Evolutionary conservation across 371 early-diverging fungal genomes (phyloP).

Genomic region (Rhizopus delemar): DNA sequence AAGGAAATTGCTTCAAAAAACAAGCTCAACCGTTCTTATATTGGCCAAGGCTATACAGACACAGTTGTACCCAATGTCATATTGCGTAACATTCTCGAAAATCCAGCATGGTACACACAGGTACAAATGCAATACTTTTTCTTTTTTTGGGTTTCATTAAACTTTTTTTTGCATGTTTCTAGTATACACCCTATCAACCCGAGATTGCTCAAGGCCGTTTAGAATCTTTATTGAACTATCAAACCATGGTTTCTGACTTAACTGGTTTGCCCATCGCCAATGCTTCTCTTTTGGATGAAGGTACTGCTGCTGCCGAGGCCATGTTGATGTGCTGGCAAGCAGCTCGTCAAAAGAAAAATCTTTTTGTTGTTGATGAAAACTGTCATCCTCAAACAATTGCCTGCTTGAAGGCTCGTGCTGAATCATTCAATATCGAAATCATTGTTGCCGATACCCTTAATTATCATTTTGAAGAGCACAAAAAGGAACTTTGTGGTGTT

Average conservation of each 20-base stretch:
- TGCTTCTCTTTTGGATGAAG: conserved; percentile 95
- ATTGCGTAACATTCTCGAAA: conserved; percentile 93
- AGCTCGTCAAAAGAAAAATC: conserved; percentile 68
- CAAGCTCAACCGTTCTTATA: conserved; percentile 86
- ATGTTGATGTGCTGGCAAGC: conserved; percentile 88
- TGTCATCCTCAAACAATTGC: conserved; percentile 95
- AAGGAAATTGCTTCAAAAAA: conserved; percentile 85
- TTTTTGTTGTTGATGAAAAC: conserved; percentile 90
- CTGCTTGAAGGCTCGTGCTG: conserved; percentile 89
- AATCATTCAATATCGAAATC: conserved; percentile 89
- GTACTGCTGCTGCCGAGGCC: conserved; percentile 97
- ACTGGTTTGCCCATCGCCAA: conserved; percentile 95
- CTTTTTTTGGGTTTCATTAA: conserved; percentile 4
- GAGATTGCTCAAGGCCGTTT: conserved; percentile 97
- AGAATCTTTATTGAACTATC: conserved; percentile 94
- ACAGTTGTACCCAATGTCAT: conserved; percentile 92
- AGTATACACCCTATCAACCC: conserved; percentile 98
- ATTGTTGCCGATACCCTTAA: conserved; percentile 78
- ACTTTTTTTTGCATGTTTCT: conserved; percentile 8
- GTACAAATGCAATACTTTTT: conserved; percentile 30
- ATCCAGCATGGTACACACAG: conserved; percentile 98
- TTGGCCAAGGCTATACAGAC: conserved; percentile 94
- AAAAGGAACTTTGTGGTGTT: conserved; percentile 83
- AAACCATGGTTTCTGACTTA: conserved; percentile 92
- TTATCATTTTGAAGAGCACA: conserved; percentile 75